Conservation (phyloP, 2,329 filamentous ascomycete genomes). For the Calonectria pauciramosa region DNA sequence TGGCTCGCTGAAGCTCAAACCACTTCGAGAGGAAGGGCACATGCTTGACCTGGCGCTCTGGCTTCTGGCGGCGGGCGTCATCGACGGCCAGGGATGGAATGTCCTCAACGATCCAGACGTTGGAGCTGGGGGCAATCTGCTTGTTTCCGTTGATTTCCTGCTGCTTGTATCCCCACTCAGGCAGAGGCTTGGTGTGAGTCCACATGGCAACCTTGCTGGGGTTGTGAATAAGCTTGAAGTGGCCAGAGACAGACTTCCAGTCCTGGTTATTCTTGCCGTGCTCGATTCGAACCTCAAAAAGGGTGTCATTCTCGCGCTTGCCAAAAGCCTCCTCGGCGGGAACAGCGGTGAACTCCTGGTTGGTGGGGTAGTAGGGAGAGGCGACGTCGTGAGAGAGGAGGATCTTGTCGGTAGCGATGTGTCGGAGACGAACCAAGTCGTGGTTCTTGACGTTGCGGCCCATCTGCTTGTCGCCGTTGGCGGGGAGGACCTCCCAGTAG, state of each 20-base stretch:
- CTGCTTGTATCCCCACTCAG: constrained; percentile 97
- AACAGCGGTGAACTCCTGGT: constrained; percentile 97
- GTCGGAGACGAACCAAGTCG: constrained; percentile 87
- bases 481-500: constrained; percentile 92
- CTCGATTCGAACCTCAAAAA: constrained; percentile 94
- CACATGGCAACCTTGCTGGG: constrained; percentile 99
- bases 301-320: constrained; percentile 85
- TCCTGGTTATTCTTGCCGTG: constrained; percentile 84
- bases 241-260: constrained; percentile 90
- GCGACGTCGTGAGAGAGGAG: constrained; percentile 97
- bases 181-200: constrained; percentile 95
- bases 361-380: constrained; percentile 95
- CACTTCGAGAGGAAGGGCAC: constrained; percentile 94
- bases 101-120: constrained; percentile 94
- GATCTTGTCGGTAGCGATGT: constrained; percentile 86
- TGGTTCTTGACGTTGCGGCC: constrained; percentile 83
- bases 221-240: constrained; percentile 96
- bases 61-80: constrained; percentile 80
- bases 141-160: constrained; percentile 99
- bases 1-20: constrained; percentile 94
- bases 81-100: constrained; percentile 84
- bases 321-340: constrained; percentile 78
- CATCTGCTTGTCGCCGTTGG: constrained; percentile 68
- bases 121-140: constrained; percentile 89
- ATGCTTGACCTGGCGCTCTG: constrained; percentile 83